Base-by-base conservation (phyloP, 495 filamentous ascomycete genomes). In the Recurvomyces mirabilis region DNA sequence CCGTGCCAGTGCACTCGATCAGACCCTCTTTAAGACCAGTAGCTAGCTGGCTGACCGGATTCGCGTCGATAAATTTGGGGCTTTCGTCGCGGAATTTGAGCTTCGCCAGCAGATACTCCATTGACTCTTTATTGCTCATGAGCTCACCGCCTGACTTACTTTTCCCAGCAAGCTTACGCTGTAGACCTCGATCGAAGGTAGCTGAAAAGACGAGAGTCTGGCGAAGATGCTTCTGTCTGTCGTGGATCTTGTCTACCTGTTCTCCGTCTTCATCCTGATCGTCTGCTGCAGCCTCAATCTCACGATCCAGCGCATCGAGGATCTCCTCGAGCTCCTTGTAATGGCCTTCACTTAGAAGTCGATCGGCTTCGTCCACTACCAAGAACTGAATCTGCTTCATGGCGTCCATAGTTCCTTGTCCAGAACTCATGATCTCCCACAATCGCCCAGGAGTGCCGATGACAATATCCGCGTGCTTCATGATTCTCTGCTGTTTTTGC, bases 171-270 rank as follows among this genome's bases (percentile, higher is more conserved):
- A 98, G 69, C 55, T 94, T 95, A 54, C 88, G 81, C 57, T 95
- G 88, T 39, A 98, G 61, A 10, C 77, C 79, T 53, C 83, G 83
- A 56, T 94, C 81, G 65, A 98, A 94, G 0, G 91, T 98, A 3
- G 91, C 91, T 0, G 93, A 96, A 65, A 98, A 98, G 26, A 98
- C 84, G 1, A 98, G 72, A 1, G 87, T 96, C 60, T 98, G 91
- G 19, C 86, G 71, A n/a, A n/a, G n/a, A n/a, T n/a, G n/a, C n/a
- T n/a, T n/a, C n/a, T n/a, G n/a, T n/a, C n/a, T n/a, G n/a, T 43
- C 19, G 11, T 49, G 33, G 29, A 23, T 39, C 10, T 20, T 2
- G 4, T 17, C 17, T 17, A 11, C 17, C 12, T 4, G 24, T 9
- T 31, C 15, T 1, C 26, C 35, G 1, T 20, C 37, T 25, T 22